Evolutionary conservation across 139 green algal species (phyloP).

Genomic region (Chlorella sorokiniana): DNA sequence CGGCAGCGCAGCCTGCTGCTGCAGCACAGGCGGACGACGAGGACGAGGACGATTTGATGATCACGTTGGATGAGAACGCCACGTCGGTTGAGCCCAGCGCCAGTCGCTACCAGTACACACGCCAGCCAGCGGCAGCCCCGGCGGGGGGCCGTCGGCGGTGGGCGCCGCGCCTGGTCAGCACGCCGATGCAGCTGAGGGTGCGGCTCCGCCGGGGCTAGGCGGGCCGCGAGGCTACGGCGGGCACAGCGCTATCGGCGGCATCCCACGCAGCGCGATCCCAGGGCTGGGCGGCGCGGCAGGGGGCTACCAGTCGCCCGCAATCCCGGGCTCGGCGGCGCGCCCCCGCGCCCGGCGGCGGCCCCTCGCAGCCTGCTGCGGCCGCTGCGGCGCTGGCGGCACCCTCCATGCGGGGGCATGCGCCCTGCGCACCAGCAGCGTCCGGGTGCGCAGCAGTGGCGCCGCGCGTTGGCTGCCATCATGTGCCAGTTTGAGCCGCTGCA

Average conservation of each 20-base stretch:
- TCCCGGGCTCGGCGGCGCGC: slow-evolving; percentile 14
- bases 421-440: background rate
- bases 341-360: background rate
- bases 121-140: background rate
- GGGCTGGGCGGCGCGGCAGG: slow-evolving; percentile 16
- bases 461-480: background rate
- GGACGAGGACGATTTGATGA: slow-evolving; percentile 47
- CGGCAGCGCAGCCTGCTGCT: background rate
- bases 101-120: slow-evolving; percentile 32
- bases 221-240: background rate
- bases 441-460: background rate
- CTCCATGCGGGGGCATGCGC: background rate
- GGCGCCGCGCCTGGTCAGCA: slow-evolving; percentile 14
- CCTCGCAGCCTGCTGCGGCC: slow-evolving; percentile 3
- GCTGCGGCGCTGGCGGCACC: slow-evolving; percentile 21
- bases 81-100: slow-evolving; percentile 34
- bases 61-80: slow-evolving; percentile 50
- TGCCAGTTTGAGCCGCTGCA: background rate
- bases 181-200: background rate
- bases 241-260: slow-evolving; percentile 29
- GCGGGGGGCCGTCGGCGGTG: background rate
- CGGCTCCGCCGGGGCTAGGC: background rate
- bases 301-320: background rate
- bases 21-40: slow-evolving; percentile 1
- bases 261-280: slow-evolving; percentile 41